Percentiles rank a stretch among this genome's conserved stretches.
phyloP scores from a whole-genome alignment of 345 rosid genomes.

The Populus alba region DNA sequence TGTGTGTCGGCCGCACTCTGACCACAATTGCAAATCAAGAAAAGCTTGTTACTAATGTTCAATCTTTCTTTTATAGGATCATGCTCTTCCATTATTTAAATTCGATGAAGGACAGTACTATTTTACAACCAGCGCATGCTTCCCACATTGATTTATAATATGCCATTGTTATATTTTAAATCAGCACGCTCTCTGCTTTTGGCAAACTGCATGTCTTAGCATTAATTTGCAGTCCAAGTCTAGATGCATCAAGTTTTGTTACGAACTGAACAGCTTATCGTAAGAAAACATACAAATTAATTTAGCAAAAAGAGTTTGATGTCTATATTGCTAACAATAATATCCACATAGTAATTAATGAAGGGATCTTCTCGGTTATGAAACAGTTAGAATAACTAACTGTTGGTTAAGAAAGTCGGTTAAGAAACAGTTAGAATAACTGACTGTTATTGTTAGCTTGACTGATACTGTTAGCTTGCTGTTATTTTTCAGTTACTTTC shows the following conservation, averaged over 20 bases:
- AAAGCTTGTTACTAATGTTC: no score
- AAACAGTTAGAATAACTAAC: no score
- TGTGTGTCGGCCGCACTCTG: background rate
- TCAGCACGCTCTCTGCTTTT: background rate
- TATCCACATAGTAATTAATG: background rate
- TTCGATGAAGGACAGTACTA: background rate
- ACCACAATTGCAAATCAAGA: no score
- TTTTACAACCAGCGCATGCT: background rate
- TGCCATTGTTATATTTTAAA: background rate
- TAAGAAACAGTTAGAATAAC: no score
- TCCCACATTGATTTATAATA: background rate
- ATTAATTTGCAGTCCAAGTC: background rate
- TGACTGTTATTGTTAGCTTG: no score
- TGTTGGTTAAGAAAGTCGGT: no score
- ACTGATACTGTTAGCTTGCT: fast-evolving
- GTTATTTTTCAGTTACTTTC: no score
- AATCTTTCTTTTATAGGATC: no score
- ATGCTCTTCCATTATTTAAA: no score
- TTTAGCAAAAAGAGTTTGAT: background rate
- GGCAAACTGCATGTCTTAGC: background rate
- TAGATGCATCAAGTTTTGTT: background rate
- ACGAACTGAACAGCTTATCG: background rate
- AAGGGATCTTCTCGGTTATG: no score
- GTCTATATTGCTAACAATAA: background rate
- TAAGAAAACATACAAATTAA: background rate